phyloP scores from a whole-genome alignment of 2,329 filamentous ascomycete genomes.

The Aspergillus fijiensis region DNA sequence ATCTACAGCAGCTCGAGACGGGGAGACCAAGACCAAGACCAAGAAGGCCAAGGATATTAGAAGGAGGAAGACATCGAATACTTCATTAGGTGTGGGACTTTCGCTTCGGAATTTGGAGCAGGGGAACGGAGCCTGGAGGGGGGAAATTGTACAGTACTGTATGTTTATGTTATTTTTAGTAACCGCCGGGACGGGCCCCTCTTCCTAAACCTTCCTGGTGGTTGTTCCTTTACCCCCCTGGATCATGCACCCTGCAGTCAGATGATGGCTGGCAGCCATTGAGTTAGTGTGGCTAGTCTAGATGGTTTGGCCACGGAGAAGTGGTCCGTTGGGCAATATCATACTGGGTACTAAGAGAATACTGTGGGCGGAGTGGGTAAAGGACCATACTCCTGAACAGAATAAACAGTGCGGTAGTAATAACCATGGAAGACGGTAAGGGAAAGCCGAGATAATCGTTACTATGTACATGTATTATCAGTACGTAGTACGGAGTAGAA shows the following conservation, averaged over 20 bases:
- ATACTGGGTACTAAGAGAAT: not conserved
- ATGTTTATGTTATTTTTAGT: slow-evolving; percentile 5
- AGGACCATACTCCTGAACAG: too few species aligned
- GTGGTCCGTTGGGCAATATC: not conserved
- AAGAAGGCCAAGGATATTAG: not conserved
- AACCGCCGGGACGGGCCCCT: not conserved
- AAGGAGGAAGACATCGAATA: not conserved
- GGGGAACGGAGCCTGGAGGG: not conserved
- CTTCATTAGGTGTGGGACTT: not conserved
- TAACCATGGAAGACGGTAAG: too few species aligned
- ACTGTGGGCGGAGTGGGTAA: too few species aligned
- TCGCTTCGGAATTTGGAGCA: not conserved
- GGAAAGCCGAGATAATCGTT: not conserved
- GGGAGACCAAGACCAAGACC: not conserved
- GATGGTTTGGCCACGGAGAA: not conserved
- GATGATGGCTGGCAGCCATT: not conserved
- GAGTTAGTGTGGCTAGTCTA: too few species aligned
- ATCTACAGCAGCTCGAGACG: not conserved
- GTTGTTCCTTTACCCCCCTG: not conserved
- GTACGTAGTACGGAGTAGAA: too few species aligned
- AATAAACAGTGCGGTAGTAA: too few species aligned
- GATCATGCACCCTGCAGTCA: not conserved
- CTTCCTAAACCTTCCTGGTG: not conserved
- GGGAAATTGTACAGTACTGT: not conserved
- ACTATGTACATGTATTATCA: too few species aligned